phyloP scores from a whole-genome alignment of 805 yeast species.

The Candida orba region DNA sequence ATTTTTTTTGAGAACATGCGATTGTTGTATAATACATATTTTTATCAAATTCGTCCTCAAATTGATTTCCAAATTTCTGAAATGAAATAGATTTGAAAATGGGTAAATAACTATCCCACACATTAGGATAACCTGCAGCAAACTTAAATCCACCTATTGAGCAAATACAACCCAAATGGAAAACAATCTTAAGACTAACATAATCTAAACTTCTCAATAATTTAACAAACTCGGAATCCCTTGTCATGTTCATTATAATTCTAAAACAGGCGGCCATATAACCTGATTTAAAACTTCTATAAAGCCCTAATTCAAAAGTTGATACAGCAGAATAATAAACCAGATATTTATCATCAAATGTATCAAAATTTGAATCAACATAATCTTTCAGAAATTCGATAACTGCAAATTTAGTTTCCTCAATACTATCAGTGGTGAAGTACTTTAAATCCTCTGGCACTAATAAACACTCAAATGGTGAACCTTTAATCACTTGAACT shows the following conservation, averaged over 20 bases:
- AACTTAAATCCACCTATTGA: conserved; percentile 19
- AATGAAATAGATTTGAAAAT: conserved; percentile 7
- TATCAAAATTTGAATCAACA: conserved; percentile 3
- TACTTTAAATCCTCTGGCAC: background rate
- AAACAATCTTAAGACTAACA: conserved; percentile 18
- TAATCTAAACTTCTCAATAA: conserved; percentile 13
- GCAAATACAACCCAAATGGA: conserved; percentile 13
- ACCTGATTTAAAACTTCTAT: conserved; percentile 13
- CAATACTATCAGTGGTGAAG: conserved; percentile 5
- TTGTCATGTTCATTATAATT: conserved; percentile 8
- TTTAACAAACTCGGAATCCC: conserved; percentile 3
- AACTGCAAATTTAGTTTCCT: conserved; percentile 9
- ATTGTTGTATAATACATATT: conserved; percentile 5
- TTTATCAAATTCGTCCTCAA: conserved; percentile 17
- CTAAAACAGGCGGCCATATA: conserved; percentile 18
- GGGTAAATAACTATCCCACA: conserved; percentile 17
- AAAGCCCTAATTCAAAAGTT: conserved; percentile 15
- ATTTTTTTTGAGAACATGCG: background rate
- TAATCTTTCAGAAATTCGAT: conserved; percentile 12
- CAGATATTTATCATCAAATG: background rate
- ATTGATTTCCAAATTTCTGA: conserved; percentile 7
- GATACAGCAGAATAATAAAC: conserved; percentile 9
- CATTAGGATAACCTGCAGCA: conserved; percentile 6
- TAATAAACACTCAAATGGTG: too few relatives aligned
- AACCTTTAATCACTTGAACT: conserved; percentile 4